A percentile compares a stretch with the other conserved stretches of the same genome.
Conservation (phyloP, 2,329 filamentous ascomycete genomes). For the Hirsutella rhossiliensis region DNA sequence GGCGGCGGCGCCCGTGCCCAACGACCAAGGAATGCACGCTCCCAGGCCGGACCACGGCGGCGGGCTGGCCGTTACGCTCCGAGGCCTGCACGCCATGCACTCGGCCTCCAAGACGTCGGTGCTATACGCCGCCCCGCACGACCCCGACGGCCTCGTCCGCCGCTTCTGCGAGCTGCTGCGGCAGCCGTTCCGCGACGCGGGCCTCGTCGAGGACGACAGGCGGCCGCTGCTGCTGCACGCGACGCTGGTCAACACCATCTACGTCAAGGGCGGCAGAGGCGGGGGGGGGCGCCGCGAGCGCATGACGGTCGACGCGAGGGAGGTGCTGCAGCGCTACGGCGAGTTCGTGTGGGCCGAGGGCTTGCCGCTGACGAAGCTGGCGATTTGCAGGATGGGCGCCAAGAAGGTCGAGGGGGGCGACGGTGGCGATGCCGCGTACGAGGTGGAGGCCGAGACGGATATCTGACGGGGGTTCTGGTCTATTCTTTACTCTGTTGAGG, state of each 20-base stretch:
- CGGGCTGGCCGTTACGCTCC: constrained; percentile 32
- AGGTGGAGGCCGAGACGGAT: constrained; percentile 36
- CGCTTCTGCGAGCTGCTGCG: constrained; percentile 46
- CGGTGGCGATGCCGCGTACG: constrained; percentile 33
- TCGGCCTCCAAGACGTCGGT: constrained; percentile 42
- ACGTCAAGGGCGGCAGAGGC: constrained; percentile 36
- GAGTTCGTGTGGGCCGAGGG: constrained; percentile 60
- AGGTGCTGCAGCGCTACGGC: constrained; percentile 45
- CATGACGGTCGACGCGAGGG: constrained; percentile 40
- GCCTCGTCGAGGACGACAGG: constrained; percentile 41
- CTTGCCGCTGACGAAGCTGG: constrained; percentile 55
- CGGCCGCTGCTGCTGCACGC: constrained; percentile 67
- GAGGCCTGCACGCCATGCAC: constrained; percentile 52
- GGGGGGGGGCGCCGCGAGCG: constrained; percentile 21
- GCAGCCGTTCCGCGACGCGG: constrained; percentile 39
- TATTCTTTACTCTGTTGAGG: no score
- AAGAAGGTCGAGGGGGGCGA: constrained; percentile 46
- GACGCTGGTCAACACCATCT: constrained; percentile 77
- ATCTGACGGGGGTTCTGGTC: constrained; percentile 12
- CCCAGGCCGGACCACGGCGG: neutral
- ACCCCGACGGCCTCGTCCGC: constrained; percentile 37
- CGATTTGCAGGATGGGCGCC: constrained; percentile 82
- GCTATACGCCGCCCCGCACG: constrained; percentile 51
- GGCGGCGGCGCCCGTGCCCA: constrained; percentile 7
- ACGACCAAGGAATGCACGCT: neutral